Evolutionary conservation across 2,329 filamentous ascomycete species (phyloP), one percentile per base, ranked within the genome.

Genomic region (Nannizziopsis arthrosporioides): DNA sequence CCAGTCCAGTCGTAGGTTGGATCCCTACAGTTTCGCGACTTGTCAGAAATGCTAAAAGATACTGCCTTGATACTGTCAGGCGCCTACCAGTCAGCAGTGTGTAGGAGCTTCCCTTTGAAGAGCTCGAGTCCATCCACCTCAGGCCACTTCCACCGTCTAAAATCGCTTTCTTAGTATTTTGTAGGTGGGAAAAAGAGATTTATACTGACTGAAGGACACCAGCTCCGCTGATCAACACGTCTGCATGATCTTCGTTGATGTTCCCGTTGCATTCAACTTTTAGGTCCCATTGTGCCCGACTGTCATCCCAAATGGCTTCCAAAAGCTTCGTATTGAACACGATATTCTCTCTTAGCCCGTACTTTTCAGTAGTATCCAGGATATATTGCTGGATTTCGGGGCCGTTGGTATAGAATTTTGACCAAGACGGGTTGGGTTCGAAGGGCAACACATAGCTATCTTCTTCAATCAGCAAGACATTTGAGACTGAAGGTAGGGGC

Each of bases 331-430:
- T 76, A 7, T 71, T 65, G 8, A 80, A 68, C 48, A 73, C 72
- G 1, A 78, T 64, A 45, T 76, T 73, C 31, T 75, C 67, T 58
- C 84, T 80, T 1, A 85, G 75, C 47, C 79, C 71, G 59, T 84
- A 74, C 55, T 85, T 82, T 6, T 67, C 67, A 0, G 81, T 80
- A 2, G 83, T 62, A 0, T 62, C 62, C 55, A 82, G 73, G 78
- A 80, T 80, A 58, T 87, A 87, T 12, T 76, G 71, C 5, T 72
- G 66, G 50, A 87, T 86, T 60, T 87, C 83, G 3, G 66, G 60
- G 0, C 82, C 82, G 34, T 77, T 75, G 0, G 82, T 76, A 56
- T 83, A 86, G 43, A 45, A 45, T 14, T 45, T 45, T 31, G 43
- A 45, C 43, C 43, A 45, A 15, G 14, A 30, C n/a, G 42, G 41